Evolutionary conservation across 2,329 filamentous ascomycete genomes (phyloP), one percentile per base, ranked within the genome.

Genomic region (Volutella citrinella): DNA sequence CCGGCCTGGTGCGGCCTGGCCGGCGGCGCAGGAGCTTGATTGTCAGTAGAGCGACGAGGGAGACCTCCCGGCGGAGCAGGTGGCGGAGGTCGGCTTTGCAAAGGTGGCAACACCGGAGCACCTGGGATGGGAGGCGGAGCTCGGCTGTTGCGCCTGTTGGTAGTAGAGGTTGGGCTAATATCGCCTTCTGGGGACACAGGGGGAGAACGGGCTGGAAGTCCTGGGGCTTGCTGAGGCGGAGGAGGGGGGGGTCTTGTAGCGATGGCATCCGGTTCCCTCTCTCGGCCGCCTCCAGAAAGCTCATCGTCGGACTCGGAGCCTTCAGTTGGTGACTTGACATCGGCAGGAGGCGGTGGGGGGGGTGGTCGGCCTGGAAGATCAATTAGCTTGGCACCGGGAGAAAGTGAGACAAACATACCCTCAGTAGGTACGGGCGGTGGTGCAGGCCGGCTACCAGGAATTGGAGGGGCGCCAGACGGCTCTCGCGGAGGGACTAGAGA

Each of bases 241-340:
- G 64, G 63, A 35, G 71, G 69, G 18, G 70, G 69, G 15, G 55
- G 54, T 31, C 52, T 52, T 32, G 40, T 19, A 8, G 42, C 31
- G 25, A 19, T 18, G 15, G 63, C 64, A 21, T 68, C 63, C 14
- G 71, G 33, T 52, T 63, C 49, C 45, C 72, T 60, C 31, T 68
- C 62, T 46, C 63, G 59, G 51, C 72, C 55, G 53, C 63, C 61
- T 33, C 69, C 68, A 9, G 84, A 88, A 51, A 89, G 67, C 59
- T 96, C 91, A 57, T 96, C 90, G 50, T 94, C 90, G 26, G 90
- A 93, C 57, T 85, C 87, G 3, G 88, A 94, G 19, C 88, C 89
- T 41, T 84, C 75, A 38, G 81, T 87, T 27, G 80, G 81, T 24
- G 86, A 86, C 29, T 74, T 69, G 12, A 76, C 56, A 26, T 69